Evolutionary conservation across 352 stramenopile species (phyloP).

Genomic region (Phytophthora cactorum): DNA sequence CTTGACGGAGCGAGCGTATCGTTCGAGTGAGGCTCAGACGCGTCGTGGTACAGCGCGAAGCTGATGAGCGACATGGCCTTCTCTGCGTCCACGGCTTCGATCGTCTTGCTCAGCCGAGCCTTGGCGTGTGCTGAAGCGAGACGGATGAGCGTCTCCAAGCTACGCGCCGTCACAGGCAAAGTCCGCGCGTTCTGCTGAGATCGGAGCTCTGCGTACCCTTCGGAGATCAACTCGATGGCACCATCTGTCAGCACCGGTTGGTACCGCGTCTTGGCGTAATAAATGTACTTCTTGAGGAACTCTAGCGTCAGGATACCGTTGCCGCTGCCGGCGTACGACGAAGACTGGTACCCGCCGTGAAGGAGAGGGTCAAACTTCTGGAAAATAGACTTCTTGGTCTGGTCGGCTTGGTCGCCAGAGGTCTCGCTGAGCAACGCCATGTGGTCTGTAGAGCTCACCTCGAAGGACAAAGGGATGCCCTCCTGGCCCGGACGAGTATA

Average conservation of each 20-base stretch:
- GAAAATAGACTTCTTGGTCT: conserved; percentile 86
- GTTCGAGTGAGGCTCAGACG: conserved; percentile 51
- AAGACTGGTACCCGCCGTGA: conserved; percentile 74
- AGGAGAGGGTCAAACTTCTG: conserved; percentile 92
- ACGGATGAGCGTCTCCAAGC: conserved; percentile 99
- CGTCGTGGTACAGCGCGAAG: conserved; percentile 98
- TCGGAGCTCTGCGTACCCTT: conserved; percentile 97
- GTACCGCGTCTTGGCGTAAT: conserved; percentile 98
- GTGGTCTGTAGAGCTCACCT: conserved; percentile 82
- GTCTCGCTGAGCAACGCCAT: conserved; percentile 72
- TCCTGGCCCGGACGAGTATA: conserved; percentile 92
- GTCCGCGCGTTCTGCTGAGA: conserved; percentile 94
- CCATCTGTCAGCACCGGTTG: conserved; percentile 85
- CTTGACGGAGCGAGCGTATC: conserved; percentile 16
- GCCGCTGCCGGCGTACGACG: conserved; percentile 51
- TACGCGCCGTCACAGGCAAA: conserved; percentile 97
- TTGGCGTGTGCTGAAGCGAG: conserved; percentile 98
- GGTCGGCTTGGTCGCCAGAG: conserved; percentile 59
- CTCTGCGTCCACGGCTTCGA: conserved; percentile 85
- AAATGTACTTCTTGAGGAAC: conserved; percentile 99
- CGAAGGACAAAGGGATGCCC: conserved; percentile 89
- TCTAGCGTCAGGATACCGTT: conserved; percentile 93
- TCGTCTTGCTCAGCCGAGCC: conserved; percentile 89
- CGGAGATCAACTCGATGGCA: conserved; percentile 95
- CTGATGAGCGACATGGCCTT: conserved; percentile 96